Percentiles rank a stretch among this genome's conserved stretches.
These are phyloP conservation scores for Carex cristatella DNA, from an alignment of 176 grass and related monocot genomes.

Conservation along the genomic window DNA sequence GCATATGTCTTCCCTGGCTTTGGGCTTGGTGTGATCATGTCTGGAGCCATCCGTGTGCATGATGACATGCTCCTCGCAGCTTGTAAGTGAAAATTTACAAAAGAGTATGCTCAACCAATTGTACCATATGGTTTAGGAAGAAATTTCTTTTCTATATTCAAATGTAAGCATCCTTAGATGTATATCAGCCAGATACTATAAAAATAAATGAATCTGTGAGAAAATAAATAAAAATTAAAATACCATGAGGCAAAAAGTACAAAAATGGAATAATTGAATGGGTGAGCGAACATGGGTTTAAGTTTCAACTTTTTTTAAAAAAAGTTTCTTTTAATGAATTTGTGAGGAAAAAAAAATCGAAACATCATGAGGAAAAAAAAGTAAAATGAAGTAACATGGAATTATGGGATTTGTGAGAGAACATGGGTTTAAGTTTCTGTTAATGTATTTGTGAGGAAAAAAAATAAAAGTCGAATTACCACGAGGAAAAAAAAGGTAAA, in stretches of 20 bases:
- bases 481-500: too few relatives aligned
- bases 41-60: conserved; percentile 82
- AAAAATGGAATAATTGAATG: neutral
- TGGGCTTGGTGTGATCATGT: conserved; percentile 81
- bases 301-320: too few relatives aligned
- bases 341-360: too few relatives aligned
- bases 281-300: too few relatives aligned
- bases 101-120: neutral
- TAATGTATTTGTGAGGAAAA: too few relatives aligned
- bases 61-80: conserved; percentile 93
- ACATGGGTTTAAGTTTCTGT: neutral
- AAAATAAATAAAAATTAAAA: neutral
- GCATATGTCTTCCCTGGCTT: conserved; percentile 95
- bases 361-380: too few relatives aligned
- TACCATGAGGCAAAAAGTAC: neutral
- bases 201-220: neutral
- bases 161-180: neutral
- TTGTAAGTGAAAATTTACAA: conserved; percentile 41
- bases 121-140: neutral
- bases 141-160: neutral
- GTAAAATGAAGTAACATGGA: too few relatives aligned
- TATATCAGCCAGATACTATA: neutral
- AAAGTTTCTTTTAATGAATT: too few relatives aligned
- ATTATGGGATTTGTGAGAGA: neutral
- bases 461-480: too few relatives aligned